Percentiles rank a stretch among this genome's conserved stretches.
These are phyloP conservation scores for Nakazawaea molendinolei DNA, from an alignment of 805 yeast genomes.

Conservation along the genomic window DNA sequence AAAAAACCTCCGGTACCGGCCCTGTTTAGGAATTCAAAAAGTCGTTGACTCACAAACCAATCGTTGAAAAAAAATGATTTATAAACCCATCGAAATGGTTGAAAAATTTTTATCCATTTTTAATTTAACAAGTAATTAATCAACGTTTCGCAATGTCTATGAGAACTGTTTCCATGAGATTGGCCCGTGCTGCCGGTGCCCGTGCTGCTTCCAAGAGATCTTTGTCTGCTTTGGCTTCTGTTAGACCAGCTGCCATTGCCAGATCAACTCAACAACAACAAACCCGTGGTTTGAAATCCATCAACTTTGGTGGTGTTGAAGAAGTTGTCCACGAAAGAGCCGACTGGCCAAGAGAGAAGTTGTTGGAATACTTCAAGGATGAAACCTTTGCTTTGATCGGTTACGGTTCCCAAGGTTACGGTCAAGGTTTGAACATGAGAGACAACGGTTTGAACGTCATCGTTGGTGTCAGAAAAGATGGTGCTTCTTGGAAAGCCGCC, in stretches of 20 bases:
- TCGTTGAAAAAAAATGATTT: neutral
- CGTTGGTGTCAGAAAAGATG: constrained; percentile 96
- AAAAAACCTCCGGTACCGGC: too few species aligned
- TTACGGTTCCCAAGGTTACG: constrained; percentile 99
- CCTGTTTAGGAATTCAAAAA: too few species aligned
- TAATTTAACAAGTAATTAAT: neutral
- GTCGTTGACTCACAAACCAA: too few species aligned
- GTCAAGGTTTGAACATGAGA: constrained; percentile 98
- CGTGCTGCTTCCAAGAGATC: constrained; percentile 52
- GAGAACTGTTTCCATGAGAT: constrained; percentile 42
- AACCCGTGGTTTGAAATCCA: constrained; percentile 85
- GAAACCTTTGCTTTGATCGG: constrained; percentile 97
- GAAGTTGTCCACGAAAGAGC: constrained; percentile 97
- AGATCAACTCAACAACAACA: constrained; percentile 33
- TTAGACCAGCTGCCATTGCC: constrained; percentile 39
- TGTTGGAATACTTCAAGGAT: constrained; percentile 92
- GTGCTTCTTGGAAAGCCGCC: constrained; percentile 99
- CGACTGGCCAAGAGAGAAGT: constrained; percentile 99
- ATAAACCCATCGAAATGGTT: too few species aligned
- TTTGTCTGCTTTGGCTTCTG: constrained; percentile 40
- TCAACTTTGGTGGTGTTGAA: constrained; percentile 92
- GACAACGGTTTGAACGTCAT: constrained; percentile 98
- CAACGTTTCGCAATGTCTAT: constrained; percentile 22
- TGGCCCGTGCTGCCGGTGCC: constrained; percentile 39
- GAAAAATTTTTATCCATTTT: neutral